These are phyloP conservation scores for Aspergillus niger DNA, from an alignment of 2,329 filamentous ascomycete genomes.

Conservation along the genomic window DNA sequence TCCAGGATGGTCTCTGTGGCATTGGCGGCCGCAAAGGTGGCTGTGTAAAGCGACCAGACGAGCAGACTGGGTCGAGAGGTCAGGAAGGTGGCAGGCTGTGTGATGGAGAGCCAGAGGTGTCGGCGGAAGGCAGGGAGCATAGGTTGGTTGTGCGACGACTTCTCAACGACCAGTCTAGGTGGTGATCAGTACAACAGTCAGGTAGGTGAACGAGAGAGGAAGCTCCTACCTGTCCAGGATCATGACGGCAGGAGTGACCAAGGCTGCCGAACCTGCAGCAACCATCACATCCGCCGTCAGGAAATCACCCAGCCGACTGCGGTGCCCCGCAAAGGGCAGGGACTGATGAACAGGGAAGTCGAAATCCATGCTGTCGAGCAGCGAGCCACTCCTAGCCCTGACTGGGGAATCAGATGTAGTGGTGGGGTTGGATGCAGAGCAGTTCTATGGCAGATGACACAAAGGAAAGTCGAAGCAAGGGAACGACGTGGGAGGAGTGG, in stretches of 20 bases:
- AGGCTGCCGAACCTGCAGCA: slow-evolving; percentile 28
- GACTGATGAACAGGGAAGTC: slow-evolving; percentile 26
- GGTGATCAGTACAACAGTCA: neutral
- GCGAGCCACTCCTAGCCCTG: neutral
- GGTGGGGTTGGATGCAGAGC: neutral
- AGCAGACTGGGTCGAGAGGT: slow-evolving; percentile 41
- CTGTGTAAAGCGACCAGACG: slow-evolving; percentile 66
- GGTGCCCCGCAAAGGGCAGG: slow-evolving; percentile 31
- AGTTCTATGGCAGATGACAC: neutral
- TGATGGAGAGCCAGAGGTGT: slow-evolving; percentile 22
- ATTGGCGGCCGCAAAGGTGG: slow-evolving; percentile 85
- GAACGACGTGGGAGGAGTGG: neutral
- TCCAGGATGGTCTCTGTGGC: slow-evolving; percentile 72
- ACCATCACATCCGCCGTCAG: slow-evolving; percentile 66
- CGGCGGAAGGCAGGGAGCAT: slow-evolving; percentile 25
- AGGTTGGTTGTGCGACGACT: slow-evolving; percentile 27
- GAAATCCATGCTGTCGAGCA: slow-evolving; percentile 27
- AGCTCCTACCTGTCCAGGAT: slow-evolving; percentile 42
- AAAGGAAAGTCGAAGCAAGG: slow-evolving; percentile 11
- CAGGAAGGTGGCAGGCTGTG: slow-evolving; percentile 44
- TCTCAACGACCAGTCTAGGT: slow-evolving; percentile 30
- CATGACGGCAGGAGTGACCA: slow-evolving; percentile 31
- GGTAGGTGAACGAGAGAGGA: slow-evolving; percentile 33
- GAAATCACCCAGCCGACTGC: slow-evolving; percentile 38
- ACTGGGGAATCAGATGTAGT: neutral